phyloP scores from a whole-genome alignment of 805 yeast species.

The Zygosaccharomyces pseudorouxii region DNA sequence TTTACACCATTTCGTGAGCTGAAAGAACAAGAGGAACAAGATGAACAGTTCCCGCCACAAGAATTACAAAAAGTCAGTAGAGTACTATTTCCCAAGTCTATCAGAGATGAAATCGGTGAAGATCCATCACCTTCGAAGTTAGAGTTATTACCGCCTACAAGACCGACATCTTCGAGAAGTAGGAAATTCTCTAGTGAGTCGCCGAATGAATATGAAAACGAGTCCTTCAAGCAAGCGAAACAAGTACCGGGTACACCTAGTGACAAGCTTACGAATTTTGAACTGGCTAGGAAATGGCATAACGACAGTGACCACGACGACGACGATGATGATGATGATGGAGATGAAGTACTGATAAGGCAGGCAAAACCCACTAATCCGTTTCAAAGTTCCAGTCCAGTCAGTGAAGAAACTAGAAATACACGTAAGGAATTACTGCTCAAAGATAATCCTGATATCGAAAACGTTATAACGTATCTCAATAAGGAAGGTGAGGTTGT shows the following conservation, averaged over 20 bases:
- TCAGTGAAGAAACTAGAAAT: slow-evolving; percentile 14
- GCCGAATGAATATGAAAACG: background rate
- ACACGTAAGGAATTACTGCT: slow-evolving; percentile 17
- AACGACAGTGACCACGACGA: slow-evolving; percentile 21
- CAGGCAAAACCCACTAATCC: slow-evolving; percentile 13
- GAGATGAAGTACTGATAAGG: background rate
- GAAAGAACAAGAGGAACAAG: slow-evolving; percentile 13
- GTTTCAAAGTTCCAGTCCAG: slow-evolving; percentile 10
- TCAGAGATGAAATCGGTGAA: slow-evolving; percentile 8
- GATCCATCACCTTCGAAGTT: slow-evolving; percentile 1
- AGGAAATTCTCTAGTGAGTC: slow-evolving; percentile 5
- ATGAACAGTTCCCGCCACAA: slow-evolving; percentile 4
- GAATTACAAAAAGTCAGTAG: slow-evolving; percentile 22
- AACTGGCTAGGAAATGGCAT: slow-evolving; percentile 35
- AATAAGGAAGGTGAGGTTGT: slow-evolving; percentile 34
- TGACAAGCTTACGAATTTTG: slow-evolving; percentile 33
- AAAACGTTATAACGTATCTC: slow-evolving; percentile 28
- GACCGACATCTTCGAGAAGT: slow-evolving; percentile 20
- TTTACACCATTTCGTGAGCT: slow-evolving; percentile 25
- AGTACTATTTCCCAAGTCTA: slow-evolving; percentile 23
- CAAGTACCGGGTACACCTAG: slow-evolving; percentile 36
- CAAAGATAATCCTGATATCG: slow-evolving; percentile 20
- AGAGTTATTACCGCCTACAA: slow-evolving; percentile 20
- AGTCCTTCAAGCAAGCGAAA: slow-evolving; percentile 15
- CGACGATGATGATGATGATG: slow-evolving; percentile 12